These are phyloP conservation scores for Lactuca saligna DNA, from an alignment of 129 eudicot genomes.

Conservation along the genomic window DNA sequence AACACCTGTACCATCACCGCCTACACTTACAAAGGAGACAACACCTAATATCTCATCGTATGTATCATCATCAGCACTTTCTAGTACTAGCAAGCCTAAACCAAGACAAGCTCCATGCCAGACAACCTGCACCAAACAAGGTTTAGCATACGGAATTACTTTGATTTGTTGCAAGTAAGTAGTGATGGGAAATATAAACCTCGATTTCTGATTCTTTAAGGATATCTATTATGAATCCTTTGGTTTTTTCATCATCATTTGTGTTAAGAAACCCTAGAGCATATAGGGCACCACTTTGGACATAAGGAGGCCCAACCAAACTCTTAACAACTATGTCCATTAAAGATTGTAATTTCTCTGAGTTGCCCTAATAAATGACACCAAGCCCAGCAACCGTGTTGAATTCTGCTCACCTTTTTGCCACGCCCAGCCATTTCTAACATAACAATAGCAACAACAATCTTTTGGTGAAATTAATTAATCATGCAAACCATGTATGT, in stretches of 20 bases:
- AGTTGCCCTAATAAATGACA: constrained; percentile 86
- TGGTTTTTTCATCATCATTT: constrained; percentile 94
- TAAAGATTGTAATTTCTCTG: constrained; percentile 86
- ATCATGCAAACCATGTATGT: no score
- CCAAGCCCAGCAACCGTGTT: constrained; percentile 96
- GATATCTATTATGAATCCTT: constrained; percentile 82
- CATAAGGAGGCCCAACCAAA: constrained; percentile 63
- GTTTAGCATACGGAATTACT: no score
- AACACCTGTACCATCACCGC: constrained; percentile 46
- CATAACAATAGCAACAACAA: neutral
- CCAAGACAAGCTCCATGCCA: constrained; percentile 98
- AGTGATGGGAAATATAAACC: no score
- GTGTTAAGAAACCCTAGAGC: constrained; percentile 94
- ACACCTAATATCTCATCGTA: constrained; percentile 81
- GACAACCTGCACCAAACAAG: constrained; percentile 52
- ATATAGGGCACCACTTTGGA: constrained; percentile 96
- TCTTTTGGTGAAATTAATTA: no score
- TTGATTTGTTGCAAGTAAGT: no score
- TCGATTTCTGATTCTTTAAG: constrained; percentile 7
- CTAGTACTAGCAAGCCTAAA: constrained; percentile 86
- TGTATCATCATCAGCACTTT: constrained; percentile 88
- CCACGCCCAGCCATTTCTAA: constrained; percentile 95
- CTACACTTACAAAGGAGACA: constrained; percentile 27
- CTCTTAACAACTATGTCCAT: constrained; percentile 92
- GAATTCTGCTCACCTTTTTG: constrained; percentile 95